Evolutionary conservation across 192 early-diverging fungal genomes (phyloP), one percentile per base, ranked within the genome.

Genomic region (Martensiomyces pterosporus): DNA sequence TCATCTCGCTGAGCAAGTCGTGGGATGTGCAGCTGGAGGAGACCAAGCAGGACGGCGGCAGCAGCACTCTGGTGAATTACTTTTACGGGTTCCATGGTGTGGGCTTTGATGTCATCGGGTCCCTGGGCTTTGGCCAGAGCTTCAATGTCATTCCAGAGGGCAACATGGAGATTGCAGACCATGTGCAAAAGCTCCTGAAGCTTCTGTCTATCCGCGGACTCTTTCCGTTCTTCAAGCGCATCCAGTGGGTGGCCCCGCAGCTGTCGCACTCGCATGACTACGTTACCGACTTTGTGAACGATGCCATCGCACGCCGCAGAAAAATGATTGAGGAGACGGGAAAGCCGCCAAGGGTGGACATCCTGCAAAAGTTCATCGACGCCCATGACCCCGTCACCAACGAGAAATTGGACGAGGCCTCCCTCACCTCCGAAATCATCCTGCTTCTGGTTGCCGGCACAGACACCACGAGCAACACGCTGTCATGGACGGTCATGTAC

Each of bases 391-490:
- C 75, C 1, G 14, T 16, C 8, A 68, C 75, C 3, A 65, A 61
- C 14, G 23, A 52, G 38, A 37, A 22, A 5, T 24, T 77, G 4
- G 35, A 52, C 15, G 42, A 25, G 4, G 27, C 24, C 3, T 10
- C 39, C 6, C 24, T 74, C 43, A 42, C 43, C 0, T 22, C 56
- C 0, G 71, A 78, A 23, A 44, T 64, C 0, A 12, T 40, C 1
- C 41, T 74, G n/a, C 39, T 70, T 16, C 49, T 78, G 22, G 34
- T 57, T 0, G 69, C 70, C 0, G 76, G 76, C 14, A 68, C 69
- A 21, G 76, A 78, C 24, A 78, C 76, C 0, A 63, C 70, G 19
- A 70, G 66, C 62, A 69, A 61, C 38, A 68, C 70, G 26, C 27
- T 74, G 19, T 29, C 47, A 2, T 78, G 55, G 57, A 55, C 66